Conservation (phyloP, 805 yeast species). For the Myxozyma vanderwaltii region DNA sequence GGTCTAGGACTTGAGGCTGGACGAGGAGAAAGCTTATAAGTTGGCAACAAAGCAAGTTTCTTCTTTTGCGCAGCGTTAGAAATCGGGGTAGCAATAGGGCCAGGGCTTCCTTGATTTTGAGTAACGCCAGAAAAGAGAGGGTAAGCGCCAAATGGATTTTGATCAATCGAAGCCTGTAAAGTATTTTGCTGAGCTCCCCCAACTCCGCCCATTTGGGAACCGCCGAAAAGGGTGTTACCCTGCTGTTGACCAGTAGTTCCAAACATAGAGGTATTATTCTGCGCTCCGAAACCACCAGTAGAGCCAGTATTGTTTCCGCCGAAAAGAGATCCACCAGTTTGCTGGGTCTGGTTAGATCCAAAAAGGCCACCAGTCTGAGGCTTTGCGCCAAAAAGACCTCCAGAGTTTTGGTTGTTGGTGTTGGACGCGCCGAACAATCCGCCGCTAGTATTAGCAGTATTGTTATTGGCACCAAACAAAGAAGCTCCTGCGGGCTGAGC, state of each 20-base stretch:
- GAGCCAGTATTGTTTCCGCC: conserved; percentile 38
- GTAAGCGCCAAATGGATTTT: conserved; percentile 78
- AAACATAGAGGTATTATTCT: conserved; percentile 25
- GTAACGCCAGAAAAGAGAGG: conserved; percentile 56
- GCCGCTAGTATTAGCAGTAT: conserved; percentile 29
- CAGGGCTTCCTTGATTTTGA: conserved; percentile 47
- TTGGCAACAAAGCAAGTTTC: conserved; percentile 59
- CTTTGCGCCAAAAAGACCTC: conserved; percentile 41
- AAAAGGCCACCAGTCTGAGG: conserved; percentile 34
- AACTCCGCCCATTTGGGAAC: conserved; percentile 1
- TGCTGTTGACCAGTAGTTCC: conserved; percentile 30
- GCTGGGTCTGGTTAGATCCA: conserved; percentile 32
- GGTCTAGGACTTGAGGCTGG: conserved; percentile 50
- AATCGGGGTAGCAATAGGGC: conserved; percentile 54
- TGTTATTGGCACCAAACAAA: conserved; percentile 38
- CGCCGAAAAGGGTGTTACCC: conserved; percentile 31
- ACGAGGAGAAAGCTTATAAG: conserved; percentile 66
- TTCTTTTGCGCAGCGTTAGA: conserved; percentile 50
- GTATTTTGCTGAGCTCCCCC: conserved; percentile 38
- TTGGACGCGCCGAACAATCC: conserved; percentile 36
- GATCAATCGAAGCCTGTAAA: conserved; percentile 44
- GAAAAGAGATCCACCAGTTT: conserved; percentile 29
- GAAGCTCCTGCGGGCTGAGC: conserved; percentile 26
- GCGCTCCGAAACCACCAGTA: conserved; percentile 51
- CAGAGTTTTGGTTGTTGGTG: conserved; percentile 33